Base-by-base conservation (phyloP, 768 basidiomycete species). In the Dioszegia crocea region DNA sequence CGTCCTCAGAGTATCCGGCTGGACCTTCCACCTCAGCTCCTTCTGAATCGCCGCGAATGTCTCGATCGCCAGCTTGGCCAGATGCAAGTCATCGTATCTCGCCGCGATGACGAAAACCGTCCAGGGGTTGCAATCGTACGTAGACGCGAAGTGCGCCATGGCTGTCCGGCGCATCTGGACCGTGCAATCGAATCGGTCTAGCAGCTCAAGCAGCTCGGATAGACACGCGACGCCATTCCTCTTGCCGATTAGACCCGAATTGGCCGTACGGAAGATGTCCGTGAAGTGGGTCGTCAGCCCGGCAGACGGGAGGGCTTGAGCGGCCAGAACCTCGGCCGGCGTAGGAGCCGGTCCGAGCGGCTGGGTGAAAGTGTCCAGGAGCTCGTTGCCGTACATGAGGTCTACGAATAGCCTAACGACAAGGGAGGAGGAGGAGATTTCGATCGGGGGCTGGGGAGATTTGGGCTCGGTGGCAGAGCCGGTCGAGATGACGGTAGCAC, bases 401-500 rank as follows among this genome's bases (percentile, higher is more conserved):
- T 53, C 51, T 17, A 53, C 23, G 39, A 53, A 53, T 1, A 53
- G 51, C 1, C 51, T 30, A 24, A 53, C 21, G 5, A 53, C 26
- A 38, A 53, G 36, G 17, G 51, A 53, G 27, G 51, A 21, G 51
- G 21, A 39, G 39, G 51, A 53, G 14, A 53, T 40, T n/a, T 53
- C 51, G 39, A 53, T 53, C 24, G 51, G 51, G 9, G 51, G 36
- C 24, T 53, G 51, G 10, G 29, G 12, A 23, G 6, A 6, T 36
- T 30, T 49, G 24, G 47, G 4, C 16, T 14, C 24, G 14, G 33
- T 14, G 33, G 33, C 6, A 33, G n/a, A n/a, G n/a, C n/a, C n/a
- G n/a, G n/a, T 33, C 33, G 33, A 14, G 33, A 6, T 33, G 8
- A 6, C 8, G 33, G 33, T 14, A 33, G 33, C 14, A 6, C 14